A percentile compares a stretch with the other conserved stretches of the same genome.
phyloP scores from a whole-genome alignment of 768 basidiomycete species.

The Pulveroboletus sp. region DNA sequence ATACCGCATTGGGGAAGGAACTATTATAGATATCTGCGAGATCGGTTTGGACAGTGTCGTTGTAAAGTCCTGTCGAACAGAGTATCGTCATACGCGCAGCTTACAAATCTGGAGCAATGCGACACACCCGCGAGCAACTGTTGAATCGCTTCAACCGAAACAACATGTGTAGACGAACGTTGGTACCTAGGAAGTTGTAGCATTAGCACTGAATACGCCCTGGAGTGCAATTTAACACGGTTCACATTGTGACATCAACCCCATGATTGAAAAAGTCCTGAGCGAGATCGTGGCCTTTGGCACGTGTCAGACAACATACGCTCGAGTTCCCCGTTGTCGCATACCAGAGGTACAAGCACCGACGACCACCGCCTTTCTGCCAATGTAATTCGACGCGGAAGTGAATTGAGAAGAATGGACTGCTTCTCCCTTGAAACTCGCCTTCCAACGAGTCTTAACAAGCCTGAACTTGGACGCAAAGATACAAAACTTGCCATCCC shows the following conservation, averaged over 20 bases:
- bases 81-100: too few species aligned
- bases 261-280: slow-evolving; percentile 31
- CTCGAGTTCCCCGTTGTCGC: neutral
- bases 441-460: slow-evolving; percentile 22
- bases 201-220: neutral
- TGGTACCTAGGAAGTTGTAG: slow-evolving; percentile 14
- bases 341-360: slow-evolving; percentile 62
- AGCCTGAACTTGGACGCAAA: neutral
- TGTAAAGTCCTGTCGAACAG: slow-evolving; percentile 9
- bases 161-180: slow-evolving; percentile 21
- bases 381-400: slow-evolving; percentile 43
- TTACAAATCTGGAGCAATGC: neutral
- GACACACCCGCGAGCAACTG: slow-evolving; percentile 10
- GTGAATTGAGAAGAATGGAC: slow-evolving; percentile 52
- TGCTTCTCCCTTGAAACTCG: slow-evolving; percentile 48
- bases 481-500: slow-evolving; percentile 31
- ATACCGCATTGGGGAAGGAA: slow-evolving; percentile 12
- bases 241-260: slow-evolving; percentile 28
- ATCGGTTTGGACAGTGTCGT: slow-evolving; percentile 20
- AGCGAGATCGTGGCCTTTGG: slow-evolving; percentile 34
- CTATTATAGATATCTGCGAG: slow-evolving; percentile 16
- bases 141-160: slow-evolving; percentile 10
- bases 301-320: slow-evolving; percentile 7
- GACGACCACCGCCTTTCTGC: slow-evolving; percentile 62
- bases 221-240: neutral